phyloP scores from a whole-genome alignment of 2,329 filamentous ascomycete genomes.

The Didymella arachidicola region DNA sequence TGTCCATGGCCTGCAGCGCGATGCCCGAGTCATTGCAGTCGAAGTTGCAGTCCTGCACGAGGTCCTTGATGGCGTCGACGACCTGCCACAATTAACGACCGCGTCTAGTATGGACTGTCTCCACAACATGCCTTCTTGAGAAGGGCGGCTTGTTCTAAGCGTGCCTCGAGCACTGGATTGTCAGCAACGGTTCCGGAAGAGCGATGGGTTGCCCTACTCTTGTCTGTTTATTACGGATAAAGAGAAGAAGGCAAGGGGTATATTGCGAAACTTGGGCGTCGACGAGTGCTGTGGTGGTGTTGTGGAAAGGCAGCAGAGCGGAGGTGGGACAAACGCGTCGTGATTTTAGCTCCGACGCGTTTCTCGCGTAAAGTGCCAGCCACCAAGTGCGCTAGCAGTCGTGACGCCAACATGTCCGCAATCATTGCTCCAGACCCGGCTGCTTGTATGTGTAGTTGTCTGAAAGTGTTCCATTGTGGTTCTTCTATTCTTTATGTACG shows the following conservation, averaged over 20 bases:
- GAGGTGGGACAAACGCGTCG: conserved; percentile 19
- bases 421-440: neutral
- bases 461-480: neutral
- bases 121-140: conserved; percentile 82
- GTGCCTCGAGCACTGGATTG: conserved; percentile 86
- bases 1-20: conserved; percentile 99
- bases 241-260: neutral
- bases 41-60: conserved; percentile 99
- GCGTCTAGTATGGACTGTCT: neutral
- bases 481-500: neutral
- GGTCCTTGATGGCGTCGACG: conserved; percentile 98
- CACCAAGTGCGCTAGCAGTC: conserved; percentile 3
- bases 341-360: conserved; percentile 5
- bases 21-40: conserved; percentile 99
- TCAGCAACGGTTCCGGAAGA: conserved; percentile 25
- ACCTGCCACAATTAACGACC: conserved; percentile 65
- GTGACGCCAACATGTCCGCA: neutral
- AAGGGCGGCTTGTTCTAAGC: conserved; percentile 89
- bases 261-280: neutral
- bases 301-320: conserved; percentile 14
- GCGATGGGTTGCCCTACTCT: conserved; percentile 8
- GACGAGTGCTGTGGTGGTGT: conserved; percentile 2
- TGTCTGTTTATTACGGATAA: neutral
- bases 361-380: conserved; percentile 21
- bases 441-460: neutral